Conservation (phyloP, 164 flowering plant species). For the Cinnamomum micranthum region DNA sequence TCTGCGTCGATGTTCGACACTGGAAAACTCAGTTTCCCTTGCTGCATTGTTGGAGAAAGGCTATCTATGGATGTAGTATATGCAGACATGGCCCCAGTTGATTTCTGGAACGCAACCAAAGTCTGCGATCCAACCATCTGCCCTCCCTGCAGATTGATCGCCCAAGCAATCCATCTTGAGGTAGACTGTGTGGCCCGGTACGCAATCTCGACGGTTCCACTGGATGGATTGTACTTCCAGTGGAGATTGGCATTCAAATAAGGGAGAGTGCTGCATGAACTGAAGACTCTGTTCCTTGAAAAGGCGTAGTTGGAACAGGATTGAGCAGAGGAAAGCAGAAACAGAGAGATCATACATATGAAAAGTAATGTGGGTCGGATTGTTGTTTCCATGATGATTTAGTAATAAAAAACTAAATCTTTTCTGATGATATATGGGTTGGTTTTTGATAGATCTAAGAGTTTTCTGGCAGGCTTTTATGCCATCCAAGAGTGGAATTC, state of each 20-base stretch:
- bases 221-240: conserved; percentile 11
- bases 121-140: conserved; percentile 49
- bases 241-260: conserved; percentile 3
- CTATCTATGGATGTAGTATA: conserved; percentile 36
- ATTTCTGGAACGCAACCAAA: conserved; percentile 38
- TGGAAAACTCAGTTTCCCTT: conserved; percentile 17
- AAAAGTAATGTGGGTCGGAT: not conserved
- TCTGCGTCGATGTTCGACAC: conserved; percentile 34
- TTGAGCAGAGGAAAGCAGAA: not conserved
- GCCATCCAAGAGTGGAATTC: not conserved
- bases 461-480: not conserved
- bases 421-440: not conserved
- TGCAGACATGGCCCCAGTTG: conserved; percentile 10
- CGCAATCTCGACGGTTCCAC: conserved; percentile 7
- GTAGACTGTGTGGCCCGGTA: conserved; percentile 2
- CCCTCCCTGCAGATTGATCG: conserved; percentile 19
- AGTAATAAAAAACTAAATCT: not conserved
- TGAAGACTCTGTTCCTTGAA: conserved; percentile 1
- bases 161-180: conserved; percentile 41
- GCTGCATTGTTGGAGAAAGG: conserved; percentile 18
- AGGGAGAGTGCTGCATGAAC: conserved; percentile 5
- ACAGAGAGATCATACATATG: not conserved
- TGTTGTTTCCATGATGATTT: not conserved
- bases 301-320: conserved; percentile 2
- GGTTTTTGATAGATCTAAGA: not conserved